Evolutionary conservation across 192 early-diverging fungal species (phyloP).

Genomic region (Coemansia sp.): DNA sequence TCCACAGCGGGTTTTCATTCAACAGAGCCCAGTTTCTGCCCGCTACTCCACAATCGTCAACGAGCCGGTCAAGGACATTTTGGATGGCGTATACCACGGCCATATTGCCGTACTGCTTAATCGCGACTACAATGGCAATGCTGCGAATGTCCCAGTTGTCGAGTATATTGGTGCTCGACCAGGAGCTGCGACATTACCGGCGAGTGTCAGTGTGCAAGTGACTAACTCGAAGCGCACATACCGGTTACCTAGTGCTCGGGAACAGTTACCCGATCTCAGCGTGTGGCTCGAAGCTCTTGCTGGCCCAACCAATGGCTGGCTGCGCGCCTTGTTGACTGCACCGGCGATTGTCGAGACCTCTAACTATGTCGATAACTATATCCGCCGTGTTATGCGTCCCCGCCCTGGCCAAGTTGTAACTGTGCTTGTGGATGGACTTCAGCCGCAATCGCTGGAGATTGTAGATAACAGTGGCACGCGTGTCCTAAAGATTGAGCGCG

Average conservation of each 20-base stretch:
- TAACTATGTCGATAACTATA: slow-evolving; percentile 60
- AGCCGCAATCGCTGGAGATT: neutral
- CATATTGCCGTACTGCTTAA: slow-evolving; percentile 76
- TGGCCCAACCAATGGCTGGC: slow-evolving; percentile 70
- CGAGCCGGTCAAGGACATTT: slow-evolving; percentile 84
- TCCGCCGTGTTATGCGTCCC: slow-evolving; percentile 61
- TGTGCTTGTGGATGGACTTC: neutral
- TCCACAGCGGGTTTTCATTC: slow-evolving; percentile 75
- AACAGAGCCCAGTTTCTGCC: slow-evolving; percentile 88
- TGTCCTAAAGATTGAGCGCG: slow-evolving; percentile 73
- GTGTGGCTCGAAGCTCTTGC: slow-evolving; percentile 73
- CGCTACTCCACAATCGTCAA: slow-evolving; percentile 71
- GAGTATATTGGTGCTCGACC: slow-evolving; percentile 63
- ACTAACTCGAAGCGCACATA: neutral
- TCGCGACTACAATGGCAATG: slow-evolving; percentile 65
- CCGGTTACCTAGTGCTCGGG: neutral
- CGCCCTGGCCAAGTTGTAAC: slow-evolving; percentile 55
- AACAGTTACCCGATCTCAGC: slow-evolving; percentile 13
- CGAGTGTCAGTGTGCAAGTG: neutral
- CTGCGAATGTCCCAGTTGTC: slow-evolving; percentile 64
- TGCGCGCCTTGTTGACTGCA: slow-evolving; percentile 74
- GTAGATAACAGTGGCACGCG: slow-evolving; percentile 59
- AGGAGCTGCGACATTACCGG: neutral
- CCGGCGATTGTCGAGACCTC: slow-evolving; percentile 73
- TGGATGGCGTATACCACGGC: slow-evolving; percentile 78